Evolutionary conservation across 306 rosid species (phyloP).

Genomic region (Mimosa bimucronata): DNA sequence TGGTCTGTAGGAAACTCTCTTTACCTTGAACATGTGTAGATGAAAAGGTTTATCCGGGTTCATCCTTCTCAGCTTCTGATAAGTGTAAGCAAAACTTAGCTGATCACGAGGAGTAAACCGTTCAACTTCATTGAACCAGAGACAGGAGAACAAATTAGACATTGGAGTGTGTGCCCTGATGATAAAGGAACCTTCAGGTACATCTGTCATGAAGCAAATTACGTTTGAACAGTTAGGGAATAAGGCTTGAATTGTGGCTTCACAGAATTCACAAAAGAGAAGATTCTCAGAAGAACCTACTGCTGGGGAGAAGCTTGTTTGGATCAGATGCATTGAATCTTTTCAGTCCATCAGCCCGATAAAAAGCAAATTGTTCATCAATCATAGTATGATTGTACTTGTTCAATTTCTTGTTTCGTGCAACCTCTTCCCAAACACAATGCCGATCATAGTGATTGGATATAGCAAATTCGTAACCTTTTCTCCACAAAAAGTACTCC

Average conservation of each 20-base stretch:
- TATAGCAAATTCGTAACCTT: conserved; percentile 76
- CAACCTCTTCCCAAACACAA: conserved; percentile 90
- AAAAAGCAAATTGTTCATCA: conserved; percentile 74
- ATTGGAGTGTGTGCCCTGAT: conserved; percentile 94
- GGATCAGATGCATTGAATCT: conserved; percentile 76
- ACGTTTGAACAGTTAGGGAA: neutral
- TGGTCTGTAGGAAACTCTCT: conserved; percentile 16
- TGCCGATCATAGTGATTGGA: conserved; percentile 85
- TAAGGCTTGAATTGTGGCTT: conserved; percentile 14
- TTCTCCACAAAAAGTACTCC: conserved; percentile 95
- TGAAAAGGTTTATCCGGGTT: conserved; percentile 81
- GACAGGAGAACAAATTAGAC: conserved; percentile 94
- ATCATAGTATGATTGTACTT: conserved; percentile 77
- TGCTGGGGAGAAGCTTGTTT: conserved; percentile 86
- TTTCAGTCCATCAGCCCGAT: conserved; percentile 74
- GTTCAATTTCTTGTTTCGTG: conserved; percentile 74
- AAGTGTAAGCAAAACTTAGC: conserved; percentile 91
- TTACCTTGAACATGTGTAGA: conserved; percentile 96
- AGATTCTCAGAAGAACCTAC: conserved; percentile 46
- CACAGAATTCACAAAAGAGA: conserved; percentile 15
- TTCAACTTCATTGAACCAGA: conserved; percentile 95
- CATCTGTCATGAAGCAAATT: conserved; percentile 54
- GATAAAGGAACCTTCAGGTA: conserved; percentile 95
- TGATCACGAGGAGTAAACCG: conserved; percentile 98
- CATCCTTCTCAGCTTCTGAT: conserved; percentile 91